phyloP scores from a whole-genome alignment of 768 basidiomycete genomes.

The Tricholoma terreum region DNA sequence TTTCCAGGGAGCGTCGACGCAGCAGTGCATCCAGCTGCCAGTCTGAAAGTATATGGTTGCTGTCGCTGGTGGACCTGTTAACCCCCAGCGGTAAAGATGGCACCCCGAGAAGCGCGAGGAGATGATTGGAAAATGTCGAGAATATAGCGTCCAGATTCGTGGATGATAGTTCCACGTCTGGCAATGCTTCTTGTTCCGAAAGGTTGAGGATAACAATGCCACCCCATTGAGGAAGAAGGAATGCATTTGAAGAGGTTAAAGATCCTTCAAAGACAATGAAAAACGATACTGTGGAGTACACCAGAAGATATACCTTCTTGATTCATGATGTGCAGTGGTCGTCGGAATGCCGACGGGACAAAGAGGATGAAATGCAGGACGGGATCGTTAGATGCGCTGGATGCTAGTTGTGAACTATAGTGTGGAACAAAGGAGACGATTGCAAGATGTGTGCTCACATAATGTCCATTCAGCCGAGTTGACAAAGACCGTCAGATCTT shows the following conservation, averaged over 20 bases:
- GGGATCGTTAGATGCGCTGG: conserved; percentile 89
- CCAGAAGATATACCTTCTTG: conserved; percentile 38
- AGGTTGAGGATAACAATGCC: conserved; percentile 80
- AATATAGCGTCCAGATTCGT: conserved; percentile 53
- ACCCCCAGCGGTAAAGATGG: conserved; percentile 55
- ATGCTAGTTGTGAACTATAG: conserved; percentile 50
- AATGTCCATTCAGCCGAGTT: conserved; percentile 97
- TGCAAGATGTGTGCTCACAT: conserved; percentile 44
- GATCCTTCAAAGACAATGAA: conserved; percentile 36
- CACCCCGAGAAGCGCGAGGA: conserved; percentile 79
- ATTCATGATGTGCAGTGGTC: conserved; percentile 68
- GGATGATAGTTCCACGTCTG: conserved; percentile 36
- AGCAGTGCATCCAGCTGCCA: conserved; percentile 86
- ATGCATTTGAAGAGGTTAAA: conserved; percentile 55
- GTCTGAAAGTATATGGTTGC: conserved; percentile 37
- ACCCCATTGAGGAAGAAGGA: conserved; percentile 94
- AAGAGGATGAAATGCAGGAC: conserved; percentile 92
- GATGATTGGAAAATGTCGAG: conserved; percentile 63
- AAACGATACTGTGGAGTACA: conserved; percentile 3
- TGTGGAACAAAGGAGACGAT: neutral
- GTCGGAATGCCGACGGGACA: conserved; percentile 66
- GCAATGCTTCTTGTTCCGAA: conserved; percentile 22
- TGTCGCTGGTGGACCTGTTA: conserved; percentile 12
- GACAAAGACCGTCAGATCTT: conserved; percentile 88
- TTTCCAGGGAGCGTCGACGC: conserved; percentile 68